Evolutionary conservation across 495 filamentous ascomycete genomes (phyloP).

Genomic region (Parmelia sp.): DNA sequence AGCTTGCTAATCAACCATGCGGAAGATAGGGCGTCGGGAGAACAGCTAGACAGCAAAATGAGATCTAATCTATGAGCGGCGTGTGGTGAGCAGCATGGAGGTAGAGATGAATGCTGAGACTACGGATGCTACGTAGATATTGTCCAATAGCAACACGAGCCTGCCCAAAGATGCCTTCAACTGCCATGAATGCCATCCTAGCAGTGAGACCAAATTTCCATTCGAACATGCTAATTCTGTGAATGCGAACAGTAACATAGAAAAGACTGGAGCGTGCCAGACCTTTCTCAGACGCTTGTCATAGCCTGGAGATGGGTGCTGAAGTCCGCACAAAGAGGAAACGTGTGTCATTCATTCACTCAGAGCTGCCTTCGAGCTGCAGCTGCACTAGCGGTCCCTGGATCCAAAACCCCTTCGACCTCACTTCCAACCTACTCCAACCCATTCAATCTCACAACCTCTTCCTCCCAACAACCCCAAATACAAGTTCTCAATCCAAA

Average conservation of each 20-base stretch:
- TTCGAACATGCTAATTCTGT: background rate
- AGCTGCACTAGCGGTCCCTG: background rate
- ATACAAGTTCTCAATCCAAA: too few species aligned
- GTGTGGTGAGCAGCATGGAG: background rate
- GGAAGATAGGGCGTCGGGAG: constrained; percentile 8
- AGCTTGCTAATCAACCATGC: background rate
- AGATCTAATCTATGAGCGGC: background rate
- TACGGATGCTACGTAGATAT: background rate
- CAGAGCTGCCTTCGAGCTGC: background rate
- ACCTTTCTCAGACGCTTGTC: background rate
- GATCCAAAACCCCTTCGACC: background rate
- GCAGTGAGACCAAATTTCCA: background rate
- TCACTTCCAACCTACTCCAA: background rate
- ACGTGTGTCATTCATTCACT: background rate
- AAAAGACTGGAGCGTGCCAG: background rate
- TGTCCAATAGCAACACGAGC: background rate
- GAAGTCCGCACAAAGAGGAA: background rate
- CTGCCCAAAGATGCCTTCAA: background rate
- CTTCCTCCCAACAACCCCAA: too few species aligned
- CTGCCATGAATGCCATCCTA: background rate
- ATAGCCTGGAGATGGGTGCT: background rate
- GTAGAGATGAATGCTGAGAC: background rate
- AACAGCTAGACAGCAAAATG: constrained; percentile 11
- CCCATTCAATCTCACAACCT: too few species aligned
- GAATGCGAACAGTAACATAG: background rate